These are phyloP conservation scores for Yamadazyma trypodendri DNA, from an alignment of 1,139 yeast genomes.

Conservation along the genomic window DNA sequence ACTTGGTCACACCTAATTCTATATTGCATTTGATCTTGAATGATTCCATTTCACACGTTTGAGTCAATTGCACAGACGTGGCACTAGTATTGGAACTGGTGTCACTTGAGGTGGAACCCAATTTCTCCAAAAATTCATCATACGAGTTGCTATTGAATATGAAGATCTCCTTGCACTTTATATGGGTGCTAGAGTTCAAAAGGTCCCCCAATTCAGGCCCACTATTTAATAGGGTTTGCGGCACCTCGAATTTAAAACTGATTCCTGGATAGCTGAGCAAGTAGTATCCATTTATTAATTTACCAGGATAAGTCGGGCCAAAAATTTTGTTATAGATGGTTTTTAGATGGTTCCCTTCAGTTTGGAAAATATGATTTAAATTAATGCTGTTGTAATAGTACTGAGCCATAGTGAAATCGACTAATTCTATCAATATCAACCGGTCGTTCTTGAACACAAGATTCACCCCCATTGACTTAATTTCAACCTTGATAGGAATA, in stretches of 20 bases:
- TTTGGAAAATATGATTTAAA: conserved; percentile 5
- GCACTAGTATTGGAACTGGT: neutral
- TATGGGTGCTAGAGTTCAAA: conserved; percentile 34
- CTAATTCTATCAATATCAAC: conserved; percentile 47
- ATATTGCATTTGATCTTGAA: conserved; percentile 15
- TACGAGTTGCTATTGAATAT: conserved; percentile 35
- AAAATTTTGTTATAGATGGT: conserved; percentile 54
- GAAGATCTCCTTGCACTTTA: conserved; percentile 35
- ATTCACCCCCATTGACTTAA: conserved; percentile 32
- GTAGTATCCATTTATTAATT: conserved; percentile 25
- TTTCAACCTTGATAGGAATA: conserved; percentile 32
- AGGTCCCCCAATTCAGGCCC: conserved; percentile 25
- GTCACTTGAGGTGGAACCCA: neutral
- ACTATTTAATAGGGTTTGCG: neutral
- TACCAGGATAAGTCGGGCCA: conserved; percentile 67
- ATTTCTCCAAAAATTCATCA: conserved; percentile 19
- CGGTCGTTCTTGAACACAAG: conserved; percentile 41
- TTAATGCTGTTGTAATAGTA: conserved; percentile 33
- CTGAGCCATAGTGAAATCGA: conserved; percentile 19
- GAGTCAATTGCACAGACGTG: neutral
- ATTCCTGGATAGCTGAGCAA: conserved; percentile 56
- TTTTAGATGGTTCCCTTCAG: conserved; percentile 24
- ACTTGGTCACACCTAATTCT: conserved; percentile 13
- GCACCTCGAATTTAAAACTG: conserved; percentile 40
- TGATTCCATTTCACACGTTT: neutral